Evolutionary conservation across 495 filamentous ascomycete species (phyloP), one percentile per base, ranked within the genome.

Genomic region (Corynascus novoguineensis): DNA sequence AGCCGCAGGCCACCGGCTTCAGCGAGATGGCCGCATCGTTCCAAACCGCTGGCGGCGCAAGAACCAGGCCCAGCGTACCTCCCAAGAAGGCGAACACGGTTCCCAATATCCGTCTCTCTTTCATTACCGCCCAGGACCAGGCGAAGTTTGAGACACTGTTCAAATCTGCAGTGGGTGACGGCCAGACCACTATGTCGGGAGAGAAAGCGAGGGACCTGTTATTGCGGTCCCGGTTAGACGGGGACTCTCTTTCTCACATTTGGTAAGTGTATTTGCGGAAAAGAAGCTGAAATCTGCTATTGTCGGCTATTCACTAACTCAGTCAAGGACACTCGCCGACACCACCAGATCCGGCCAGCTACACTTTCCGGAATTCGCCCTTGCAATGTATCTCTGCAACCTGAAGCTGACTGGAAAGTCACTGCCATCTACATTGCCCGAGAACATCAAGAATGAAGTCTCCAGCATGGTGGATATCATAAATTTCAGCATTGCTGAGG

Each of bases 391-490:
- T 67, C 85, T 99, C 19, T 99, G 95, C 76, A 97, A 97, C 60
- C 66, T 97, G 61, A 90, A 87, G 71, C 78, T 97, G 15, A 88
- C 88, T 15, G 92, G 92, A 28, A 96, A 95, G 70, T 75, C 83
- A 0, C 65, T 99, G 10, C 95, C 95, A 2, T 62, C 76, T 1
- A 67, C 68, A 12, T 75, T 99, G 3, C 92, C 95, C 0, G 92
- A 97, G 38, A 86, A 81, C 38, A 84, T 97, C 46, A 86, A 81
- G 71, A 99, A 97, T 68, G 95, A 99, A 72, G 95, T 99, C 28
- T 97, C 92, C 10, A 95, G 95, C 66, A 97, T 99, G 93, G 95
- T 99, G 32, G 95, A 99, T 67, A 97, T 97, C 41, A 99, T 99
- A 60, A 96, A 92, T 19, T 97, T 97, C 69, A 89, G 88, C 56